Conservation (phyloP, 129 eudicot genomes). For the Flaveria linearis region DNA sequence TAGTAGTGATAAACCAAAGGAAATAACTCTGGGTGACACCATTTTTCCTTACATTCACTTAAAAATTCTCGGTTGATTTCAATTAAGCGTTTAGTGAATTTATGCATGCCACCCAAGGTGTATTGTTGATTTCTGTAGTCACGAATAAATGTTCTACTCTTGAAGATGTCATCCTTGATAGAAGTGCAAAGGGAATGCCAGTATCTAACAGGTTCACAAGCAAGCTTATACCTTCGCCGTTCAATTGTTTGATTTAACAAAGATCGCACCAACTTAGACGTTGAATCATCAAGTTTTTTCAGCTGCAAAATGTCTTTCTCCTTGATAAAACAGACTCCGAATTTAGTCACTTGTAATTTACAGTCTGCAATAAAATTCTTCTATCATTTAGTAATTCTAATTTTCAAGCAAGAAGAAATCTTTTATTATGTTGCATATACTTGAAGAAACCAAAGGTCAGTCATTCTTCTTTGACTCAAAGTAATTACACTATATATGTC, state of each 20-base stretch:
- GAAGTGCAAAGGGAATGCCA: not conserved
- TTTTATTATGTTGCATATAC: not conserved
- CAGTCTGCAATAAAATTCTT: not conserved
- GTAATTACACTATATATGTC: not conserved
- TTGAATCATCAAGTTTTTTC: not conserved
- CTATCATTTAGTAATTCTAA: not conserved
- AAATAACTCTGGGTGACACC: not conserved
- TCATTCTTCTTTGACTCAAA: not conserved
- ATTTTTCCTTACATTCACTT: not conserved
- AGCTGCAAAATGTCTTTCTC: not conserved
- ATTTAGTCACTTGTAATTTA: not conserved
- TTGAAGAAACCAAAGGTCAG: not conserved
- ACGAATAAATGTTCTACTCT: not conserved
- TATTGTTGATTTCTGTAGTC: not conserved
- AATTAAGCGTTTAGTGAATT: not conserved
- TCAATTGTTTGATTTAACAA: not conserved
- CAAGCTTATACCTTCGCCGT: not conserved
- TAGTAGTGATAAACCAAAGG: constrained; percentile 16
- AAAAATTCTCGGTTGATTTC: constrained; percentile 23
- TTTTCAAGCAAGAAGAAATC: not conserved
- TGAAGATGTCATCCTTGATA: not conserved
- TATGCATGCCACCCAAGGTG: constrained; percentile 12
- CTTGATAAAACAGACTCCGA: constrained; percentile 15
- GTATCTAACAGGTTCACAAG: not conserved
- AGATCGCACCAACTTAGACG: not conserved